Conservation (phyloP, 1,284 basidiomycete genomes). For the Apiotrichum porosum region DNA sequence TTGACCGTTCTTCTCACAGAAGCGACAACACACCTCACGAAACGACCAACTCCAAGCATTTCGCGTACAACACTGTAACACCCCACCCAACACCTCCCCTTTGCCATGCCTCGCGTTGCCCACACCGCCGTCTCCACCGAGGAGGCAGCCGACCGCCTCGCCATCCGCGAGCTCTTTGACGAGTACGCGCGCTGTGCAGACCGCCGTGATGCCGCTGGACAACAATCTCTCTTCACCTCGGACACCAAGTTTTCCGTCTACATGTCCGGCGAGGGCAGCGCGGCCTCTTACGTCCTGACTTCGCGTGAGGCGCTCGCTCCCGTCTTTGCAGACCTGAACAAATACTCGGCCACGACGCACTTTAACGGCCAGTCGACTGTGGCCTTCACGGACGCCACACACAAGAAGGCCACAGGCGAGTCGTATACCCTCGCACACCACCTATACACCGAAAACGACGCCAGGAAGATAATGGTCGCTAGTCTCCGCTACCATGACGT, state of each 20-base stretch:
- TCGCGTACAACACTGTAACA: neutral
- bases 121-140: neutral
- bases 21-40: too few relatives aligned
- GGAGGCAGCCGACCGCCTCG: neutral
- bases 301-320: neutral
- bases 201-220: neutral
- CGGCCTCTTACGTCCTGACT: neutral
- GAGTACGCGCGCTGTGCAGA: constrained; percentile 1
- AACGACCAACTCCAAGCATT: too few relatives aligned
- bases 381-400: neutral
- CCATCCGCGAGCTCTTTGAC: neutral
- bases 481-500: neutral
- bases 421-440: neutral
- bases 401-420: neutral
- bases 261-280: neutral
- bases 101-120: neutral
- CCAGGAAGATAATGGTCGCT: neutral
- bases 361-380: neutral
- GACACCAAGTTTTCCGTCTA: neutral
- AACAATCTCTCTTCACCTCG: neutral
- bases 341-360: neutral
- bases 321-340: neutral
- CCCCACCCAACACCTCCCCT: neutral
- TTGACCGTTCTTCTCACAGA: too few relatives aligned
- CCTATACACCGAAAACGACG: neutral